These are phyloP conservation scores for Calophaca sinica DNA, from an alignment of 306 rosid genomes.

Conservation along the genomic window DNA sequence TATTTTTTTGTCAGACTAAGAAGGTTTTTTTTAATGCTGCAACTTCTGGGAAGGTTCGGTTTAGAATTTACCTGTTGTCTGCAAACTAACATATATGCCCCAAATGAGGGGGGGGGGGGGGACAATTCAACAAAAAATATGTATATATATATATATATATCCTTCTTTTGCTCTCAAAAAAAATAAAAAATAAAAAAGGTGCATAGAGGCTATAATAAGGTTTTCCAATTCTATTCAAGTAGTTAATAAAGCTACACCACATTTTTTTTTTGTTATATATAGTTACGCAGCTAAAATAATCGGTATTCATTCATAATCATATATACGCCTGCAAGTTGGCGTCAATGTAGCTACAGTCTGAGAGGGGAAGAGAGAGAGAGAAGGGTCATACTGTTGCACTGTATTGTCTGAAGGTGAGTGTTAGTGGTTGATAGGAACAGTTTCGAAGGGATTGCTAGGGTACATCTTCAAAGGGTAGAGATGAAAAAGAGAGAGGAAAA, in stretches of 20 bases:
- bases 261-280: no score
- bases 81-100: slow-evolving; percentile 38
- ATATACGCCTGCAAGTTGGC: slow-evolving; percentile 47
- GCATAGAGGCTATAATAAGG: neutral
- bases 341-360: slow-evolving; percentile 47
- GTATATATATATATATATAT: neutral
- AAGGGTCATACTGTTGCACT: slow-evolving; percentile 52
- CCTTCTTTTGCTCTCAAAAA: no score
- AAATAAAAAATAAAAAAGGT: no score
- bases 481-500: slow-evolving; percentile 5
- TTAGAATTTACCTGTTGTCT: no score
- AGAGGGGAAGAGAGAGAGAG: slow-evolving; percentile 7
- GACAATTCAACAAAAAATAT: slow-evolving; percentile 23
- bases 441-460: slow-evolving; percentile 47
- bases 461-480: slow-evolving; percentile 34
- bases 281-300: neutral
- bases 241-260: neutral
- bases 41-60: no score
- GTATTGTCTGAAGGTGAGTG: slow-evolving; percentile 52
- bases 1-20: slow-evolving; percentile 9
- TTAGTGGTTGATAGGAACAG: slow-evolving; percentile 55
- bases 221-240: slow-evolving; percentile 22
- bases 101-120: no score
- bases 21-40: neutral
- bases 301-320: slow-evolving; percentile 9